Base-by-base conservation (phyloP, 192 early-diverging fungal genomes). In the Gigaspora rosea region DNA sequence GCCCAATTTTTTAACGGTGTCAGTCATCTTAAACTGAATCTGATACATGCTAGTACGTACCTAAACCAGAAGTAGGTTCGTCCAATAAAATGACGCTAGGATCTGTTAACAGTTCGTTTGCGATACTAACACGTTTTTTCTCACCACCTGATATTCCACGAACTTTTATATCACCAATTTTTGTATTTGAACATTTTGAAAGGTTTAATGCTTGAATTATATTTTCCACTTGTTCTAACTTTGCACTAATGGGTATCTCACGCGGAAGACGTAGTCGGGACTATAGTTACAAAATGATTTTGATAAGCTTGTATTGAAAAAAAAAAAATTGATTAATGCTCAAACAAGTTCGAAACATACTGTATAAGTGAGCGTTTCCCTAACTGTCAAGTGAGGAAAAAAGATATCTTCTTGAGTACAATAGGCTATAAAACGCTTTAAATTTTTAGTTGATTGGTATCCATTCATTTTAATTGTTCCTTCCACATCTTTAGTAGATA, bases 141-240 rank as follows among this genome's bases (percentile, higher is more conserved):
- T 93, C 92, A 41, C 93, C 93, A 3, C 93, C 93, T 27, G 88
- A 90, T 10, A 94, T 80, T 20, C 92, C 93, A 80, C 92, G 91
- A 72, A 82, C 84, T n/a, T 79, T 75, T 0, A 85, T 67, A 51
- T 87, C 86, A 46, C 91, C 92, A 64, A 92, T 88, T 73, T 88
- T 84, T 20, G 94, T 93, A 75, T 91, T 79, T 65, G 86, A 86
- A 64, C 88, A 89, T 65, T 94, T 92, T 13, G 85, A 83, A 48
- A 94, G 78, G 59, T 87, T 85, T 50, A 94, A 82, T 56, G 88
- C 82, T 63, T 84, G 71, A 66, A 94, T 88, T 49, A 90, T 86
- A 4, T 83, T 82, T 47, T 92, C 69, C 11, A 88, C 86, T 3
- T 86, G 79, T 3, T 84, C 76, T 48, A 80, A n/a, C 64, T 86